Percentiles rank a stretch among this genome's conserved stretches.
Conservation (phyloP, 306 rosid species). For the Herpetospermum pedunculosum region DNA sequence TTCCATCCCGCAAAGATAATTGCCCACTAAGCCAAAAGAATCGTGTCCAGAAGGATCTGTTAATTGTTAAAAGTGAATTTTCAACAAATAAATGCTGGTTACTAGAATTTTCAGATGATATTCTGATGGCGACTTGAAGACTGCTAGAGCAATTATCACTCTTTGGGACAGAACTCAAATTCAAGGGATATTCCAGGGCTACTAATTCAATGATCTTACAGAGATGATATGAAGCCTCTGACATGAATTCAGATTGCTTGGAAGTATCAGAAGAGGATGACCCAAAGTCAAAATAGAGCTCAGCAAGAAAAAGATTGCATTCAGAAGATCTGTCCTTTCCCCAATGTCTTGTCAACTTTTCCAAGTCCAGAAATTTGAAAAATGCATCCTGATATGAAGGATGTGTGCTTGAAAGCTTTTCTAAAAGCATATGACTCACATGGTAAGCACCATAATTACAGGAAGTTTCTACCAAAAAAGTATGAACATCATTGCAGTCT, state of each 20-base stretch:
- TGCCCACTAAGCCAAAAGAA: conserved; percentile 94
- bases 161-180: conserved; percentile 24
- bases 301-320: conserved; percentile 78
- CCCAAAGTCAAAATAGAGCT: conserved; percentile 70
- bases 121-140: conserved; percentile 26
- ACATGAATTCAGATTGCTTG: conserved; percentile 49
- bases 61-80: conserved; percentile 26
- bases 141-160: conserved; percentile 24
- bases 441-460: conserved; percentile 80
- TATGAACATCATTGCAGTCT: conserved; percentile 45
- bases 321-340: conserved; percentile 77
- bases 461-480: conserved; percentile 50
- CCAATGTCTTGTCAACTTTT: conserved; percentile 84
- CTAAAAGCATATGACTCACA: conserved; percentile 71
- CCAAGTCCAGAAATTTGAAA: conserved; percentile 77
- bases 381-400: conserved; percentile 49
- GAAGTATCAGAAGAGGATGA: conserved; percentile 50
- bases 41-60: conserved; percentile 66
- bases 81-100: conserved; percentile 21
- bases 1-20: conserved; percentile 59
- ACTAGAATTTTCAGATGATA: conserved; percentile 19
- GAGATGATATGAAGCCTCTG: conserved; percentile 77
- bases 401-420: conserved; percentile 52
- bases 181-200: conserved; percentile 61
- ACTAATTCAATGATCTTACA: conserved; percentile 86